Base-by-base conservation (phyloP, 306 rosid genomes). In the Prunus kanzakura region DNA sequence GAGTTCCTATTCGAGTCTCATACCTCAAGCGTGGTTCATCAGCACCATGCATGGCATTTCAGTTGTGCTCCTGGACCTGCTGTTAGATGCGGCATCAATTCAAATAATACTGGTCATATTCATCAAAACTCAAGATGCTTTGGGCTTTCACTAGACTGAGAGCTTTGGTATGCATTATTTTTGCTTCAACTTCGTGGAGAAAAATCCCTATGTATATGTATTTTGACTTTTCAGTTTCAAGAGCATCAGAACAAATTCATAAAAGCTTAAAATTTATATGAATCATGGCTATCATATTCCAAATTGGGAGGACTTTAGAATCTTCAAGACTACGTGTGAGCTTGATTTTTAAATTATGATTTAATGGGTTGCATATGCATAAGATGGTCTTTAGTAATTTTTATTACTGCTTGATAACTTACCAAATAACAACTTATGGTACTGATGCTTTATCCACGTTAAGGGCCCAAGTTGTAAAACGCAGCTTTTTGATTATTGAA, bases 401-500 rank as follows among this genome's bases (percentile, higher is more conserved):
- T 43, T 2, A 6, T 70, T 70, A 71, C 30, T 56, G 18, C 64
- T 52, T 71, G 23, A 71, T 25, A 35, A 19, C 67, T 5, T 61
- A 47, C 46, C 27, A 23, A 51, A 27, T 52, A 30, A 23, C 69
- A 69, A 52, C 52, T 72, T 50, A 60, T 60, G 2, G 8, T n/a
- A 51, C 25, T 62, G 45, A 49, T 61, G 20, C 30, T 71, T 55
- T 45, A 12, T 22, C 22, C 3, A 22, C 29, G 46, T 74, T n/a
- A 49, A 74, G 74, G 13, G 46, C 64, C 64, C 43, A 63, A 78
- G 35, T 54, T 74, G 18, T 55, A 76, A 76, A 27, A 51, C 61
- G 52, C 27, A 55, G 45, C 76, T 71, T 82, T 75, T 84, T 72
- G 51, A 65, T 74, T 78, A 60, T 75, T 22, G 60, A 86, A 67